Conservation (phyloP, 2,329 filamentous ascomycete genomes). For the Aspergillus eucalypticola region DNA sequence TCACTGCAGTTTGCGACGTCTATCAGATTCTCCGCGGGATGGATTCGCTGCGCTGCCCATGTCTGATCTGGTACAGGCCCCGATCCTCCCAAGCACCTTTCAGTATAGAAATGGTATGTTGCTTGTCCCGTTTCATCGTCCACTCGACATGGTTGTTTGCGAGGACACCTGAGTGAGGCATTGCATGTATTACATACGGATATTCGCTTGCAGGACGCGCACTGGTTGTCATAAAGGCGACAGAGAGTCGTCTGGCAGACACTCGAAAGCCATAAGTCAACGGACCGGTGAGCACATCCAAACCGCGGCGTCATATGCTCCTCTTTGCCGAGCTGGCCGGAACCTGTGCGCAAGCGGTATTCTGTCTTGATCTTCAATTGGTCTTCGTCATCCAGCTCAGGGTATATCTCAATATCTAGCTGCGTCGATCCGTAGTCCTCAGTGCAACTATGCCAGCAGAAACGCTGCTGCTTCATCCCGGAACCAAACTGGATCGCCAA, state of each 20-base stretch:
- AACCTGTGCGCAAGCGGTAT: conserved; percentile 37
- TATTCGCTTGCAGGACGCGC: conserved; percentile 38
- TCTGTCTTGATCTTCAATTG: conserved; percentile 39
- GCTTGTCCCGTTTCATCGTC: conserved; percentile 27
- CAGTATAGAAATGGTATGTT: conserved; percentile 40
- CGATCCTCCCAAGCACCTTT: conserved; percentile 35
- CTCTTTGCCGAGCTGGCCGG: conserved; percentile 40
- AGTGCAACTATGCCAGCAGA: conserved; percentile 41
- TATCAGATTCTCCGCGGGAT: conserved; percentile 38
- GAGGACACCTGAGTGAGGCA: conserved; percentile 35
- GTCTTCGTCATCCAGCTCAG: conserved; percentile 35
- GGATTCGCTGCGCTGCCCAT: conserved; percentile 40
- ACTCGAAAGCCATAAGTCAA: conserved; percentile 43
- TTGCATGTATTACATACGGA: conserved; percentile 39
- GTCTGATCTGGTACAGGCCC: conserved; percentile 29
- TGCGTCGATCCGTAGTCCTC: conserved; percentile 38
- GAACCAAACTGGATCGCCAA: conserved; percentile 32
- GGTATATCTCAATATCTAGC: conserved; percentile 38
- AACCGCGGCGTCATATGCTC: conserved; percentile 42
- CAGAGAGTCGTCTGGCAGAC: conserved; percentile 41
- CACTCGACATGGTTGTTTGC: conserved; percentile 33
- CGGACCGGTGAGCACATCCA: conserved; percentile 42
- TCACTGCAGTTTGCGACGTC: conserved; percentile 40
- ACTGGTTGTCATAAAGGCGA: conserved; percentile 35
- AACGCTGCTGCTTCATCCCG: conserved; percentile 33